Evolutionary conservation across 2,329 filamentous ascomycete genomes (phyloP), one percentile per base, ranked within the genome.

Genomic region (Aspergillus pseudoglaucus): DNA sequence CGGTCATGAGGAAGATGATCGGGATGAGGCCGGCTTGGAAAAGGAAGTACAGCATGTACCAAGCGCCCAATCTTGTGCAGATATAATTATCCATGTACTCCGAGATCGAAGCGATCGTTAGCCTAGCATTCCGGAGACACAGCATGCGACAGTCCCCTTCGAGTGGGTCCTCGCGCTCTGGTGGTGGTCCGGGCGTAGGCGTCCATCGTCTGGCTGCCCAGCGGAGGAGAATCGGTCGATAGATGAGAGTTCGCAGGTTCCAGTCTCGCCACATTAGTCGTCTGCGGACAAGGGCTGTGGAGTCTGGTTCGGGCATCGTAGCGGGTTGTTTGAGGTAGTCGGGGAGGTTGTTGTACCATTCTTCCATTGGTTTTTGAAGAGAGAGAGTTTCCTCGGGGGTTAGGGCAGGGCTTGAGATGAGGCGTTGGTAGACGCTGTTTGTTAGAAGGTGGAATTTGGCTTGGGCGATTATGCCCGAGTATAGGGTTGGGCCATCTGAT

Each of bases 31-130:
- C 68, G 12, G 71, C 71, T 58, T 74, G 71, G 59, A 74, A 74
- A 35, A 74, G 63, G 52, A 73, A 73, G 54, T 73, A 68, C 62
- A 74, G 59, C 58, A 71, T 69, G 51, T 74, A 73, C 70, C 70
- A 73, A 41, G 64, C 67, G 14, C 66, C 66, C 30, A 74, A 54
- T 49, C 69, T 63, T 2, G 70, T 71, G 47, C 67, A 67, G 38
- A 68, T 59, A 42, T 67, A 63, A 14, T 62, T 66, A 27, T 64
- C 60, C 60, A 72, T 67, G 47, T 68, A 74, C 27, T 70, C 64
- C 1, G 63, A 66, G 38, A 74, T 71, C 3, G 65, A 69, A 1
- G 62, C 60, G 27, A 74, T 73, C 5, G 68, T 71, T 33, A 70
- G 53, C 8, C 68, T 60, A 1, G 71, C 68, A 46, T 68, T 68